Evolutionary conservation across 805 yeast genomes (phyloP).

Genomic region (Nakazawaea holstii): DNA sequence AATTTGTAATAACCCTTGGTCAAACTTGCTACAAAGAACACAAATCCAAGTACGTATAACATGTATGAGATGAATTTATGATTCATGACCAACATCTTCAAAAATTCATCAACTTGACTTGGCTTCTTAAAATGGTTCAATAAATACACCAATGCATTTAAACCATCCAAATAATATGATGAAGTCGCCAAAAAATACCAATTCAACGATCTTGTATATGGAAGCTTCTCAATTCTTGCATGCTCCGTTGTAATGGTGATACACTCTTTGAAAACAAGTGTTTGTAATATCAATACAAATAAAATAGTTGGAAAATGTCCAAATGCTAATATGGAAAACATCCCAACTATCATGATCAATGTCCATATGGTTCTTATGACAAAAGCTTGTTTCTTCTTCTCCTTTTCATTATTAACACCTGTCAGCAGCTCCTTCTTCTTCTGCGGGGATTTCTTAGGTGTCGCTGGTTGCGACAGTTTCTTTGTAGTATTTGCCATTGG

Average conservation of each 20-base stretch:
- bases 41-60: slow-evolving; percentile 80
- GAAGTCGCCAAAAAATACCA: slow-evolving; percentile 93
- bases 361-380: slow-evolving; percentile 91
- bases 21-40: slow-evolving; percentile 82
- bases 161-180: slow-evolving; percentile 85
- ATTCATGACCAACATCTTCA: slow-evolving; percentile 33
- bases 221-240: slow-evolving; percentile 79
- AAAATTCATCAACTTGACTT: background rate
- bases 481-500: slow-evolving; percentile 4
- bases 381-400: slow-evolving; percentile 76
- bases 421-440: background rate
- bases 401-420: slow-evolving; percentile 33
- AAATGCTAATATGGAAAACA: slow-evolving; percentile 64
- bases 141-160: slow-evolving; percentile 68
- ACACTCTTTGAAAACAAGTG: slow-evolving; percentile 85
- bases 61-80: slow-evolving; percentile 84
- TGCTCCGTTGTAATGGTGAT: slow-evolving; percentile 74
- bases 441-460: background rate
- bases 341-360: slow-evolving; percentile 76
- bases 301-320: slow-evolving; percentile 83
- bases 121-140: slow-evolving; percentile 16
- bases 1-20: slow-evolving; percentile 85
- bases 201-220: slow-evolving; percentile 75
- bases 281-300: slow-evolving; percentile 67
- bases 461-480: background rate